Percentiles rank a stretch among this genome's conserved stretches.
Evolutionary conservation across 2,329 filamentous ascomycete genomes (phyloP).

Genomic region (Venturia nashicola): DNA sequence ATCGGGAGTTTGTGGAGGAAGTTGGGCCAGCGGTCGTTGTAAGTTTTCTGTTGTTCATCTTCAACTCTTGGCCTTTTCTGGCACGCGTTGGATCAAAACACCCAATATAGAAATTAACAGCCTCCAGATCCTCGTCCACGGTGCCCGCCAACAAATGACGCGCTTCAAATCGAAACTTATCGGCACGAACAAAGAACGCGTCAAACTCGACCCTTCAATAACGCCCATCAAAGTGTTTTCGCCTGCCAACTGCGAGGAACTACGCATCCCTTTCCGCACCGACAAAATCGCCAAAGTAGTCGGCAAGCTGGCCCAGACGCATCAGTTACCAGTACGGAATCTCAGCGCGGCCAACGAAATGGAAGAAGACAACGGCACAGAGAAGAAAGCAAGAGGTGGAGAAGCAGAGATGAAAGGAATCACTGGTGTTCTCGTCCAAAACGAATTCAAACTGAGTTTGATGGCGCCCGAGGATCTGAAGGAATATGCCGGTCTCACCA

Average conservation of each 20-base stretch:
- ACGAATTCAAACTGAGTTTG: slow-evolving; percentile 91
- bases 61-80: not conserved
- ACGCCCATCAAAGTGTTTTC: slow-evolving; percentile 85
- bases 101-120: slow-evolving; percentile 8
- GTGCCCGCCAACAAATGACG: slow-evolving; percentile 97
- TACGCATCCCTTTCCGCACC: slow-evolving; percentile 87
- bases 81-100: not conserved
- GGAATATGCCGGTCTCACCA: slow-evolving; percentile 94
- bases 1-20: slow-evolving; percentile 93
- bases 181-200: slow-evolving; percentile 75
- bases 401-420: slow-evolving; percentile 44
- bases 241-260: slow-evolving; percentile 86
- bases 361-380: slow-evolving; percentile 23
- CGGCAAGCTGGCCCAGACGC: slow-evolving; percentile 74
- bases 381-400: slow-evolving; percentile 17
- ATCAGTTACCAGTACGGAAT: slow-evolving; percentile 42
- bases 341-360: slow-evolving; percentile 28
- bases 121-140: slow-evolving; percentile 78
- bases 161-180: slow-evolving; percentile 88
- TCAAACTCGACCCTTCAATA: slow-evolving; percentile 15
- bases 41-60: slow-evolving; percentile 30
- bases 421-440: slow-evolving; percentile 86
- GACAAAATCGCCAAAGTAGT: slow-evolving; percentile 96
- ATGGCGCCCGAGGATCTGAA: slow-evolving; percentile 95
- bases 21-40: slow-evolving; percentile 85